Conservation (phyloP, 2,329 filamentous ascomycete genomes). For the Venturia carpophila region DNA sequence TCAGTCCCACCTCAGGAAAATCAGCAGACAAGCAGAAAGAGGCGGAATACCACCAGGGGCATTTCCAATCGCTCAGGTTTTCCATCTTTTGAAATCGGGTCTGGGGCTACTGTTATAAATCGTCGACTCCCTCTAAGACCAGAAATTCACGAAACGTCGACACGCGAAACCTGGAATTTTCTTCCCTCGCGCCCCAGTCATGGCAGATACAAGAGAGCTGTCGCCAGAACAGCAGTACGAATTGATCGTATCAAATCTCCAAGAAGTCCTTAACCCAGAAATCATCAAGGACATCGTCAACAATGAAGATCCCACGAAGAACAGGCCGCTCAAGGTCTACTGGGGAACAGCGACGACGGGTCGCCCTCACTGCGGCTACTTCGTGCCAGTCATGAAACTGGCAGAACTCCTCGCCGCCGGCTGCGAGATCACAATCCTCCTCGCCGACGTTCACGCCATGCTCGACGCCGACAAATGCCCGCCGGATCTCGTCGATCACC, state of each 20-base stretch:
- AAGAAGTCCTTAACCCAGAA: slow-evolving; percentile 75
- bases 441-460: slow-evolving; percentile 57
- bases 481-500: slow-evolving; percentile 74
- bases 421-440: slow-evolving; percentile 71
- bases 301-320: slow-evolving; percentile 57
- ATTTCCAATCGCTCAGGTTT: too few species aligned
- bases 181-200: neutral
- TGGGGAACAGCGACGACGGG: slow-evolving; percentile 84
- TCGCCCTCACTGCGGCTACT: slow-evolving; percentile 83
- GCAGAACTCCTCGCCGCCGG: slow-evolving; percentile 79
- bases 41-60: neutral
- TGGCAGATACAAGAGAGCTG: slow-evolving; percentile 3
- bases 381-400: slow-evolving; percentile 81
- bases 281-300: slow-evolving; percentile 66
- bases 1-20: neutral
- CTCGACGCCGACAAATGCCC: slow-evolving; percentile 81
- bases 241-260: slow-evolving; percentile 49
- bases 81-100: neutral
- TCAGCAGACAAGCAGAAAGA: neutral
- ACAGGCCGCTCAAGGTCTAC: slow-evolving; percentile 52
- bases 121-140: neutral
- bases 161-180: neutral
- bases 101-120: neutral
- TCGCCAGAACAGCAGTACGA: neutral
- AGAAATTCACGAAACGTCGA: too few species aligned